These are phyloP conservation scores for Calonectria hongkongensis DNA, from an alignment of 2,329 filamentous ascomycete species.

Conservation along the genomic window DNA sequence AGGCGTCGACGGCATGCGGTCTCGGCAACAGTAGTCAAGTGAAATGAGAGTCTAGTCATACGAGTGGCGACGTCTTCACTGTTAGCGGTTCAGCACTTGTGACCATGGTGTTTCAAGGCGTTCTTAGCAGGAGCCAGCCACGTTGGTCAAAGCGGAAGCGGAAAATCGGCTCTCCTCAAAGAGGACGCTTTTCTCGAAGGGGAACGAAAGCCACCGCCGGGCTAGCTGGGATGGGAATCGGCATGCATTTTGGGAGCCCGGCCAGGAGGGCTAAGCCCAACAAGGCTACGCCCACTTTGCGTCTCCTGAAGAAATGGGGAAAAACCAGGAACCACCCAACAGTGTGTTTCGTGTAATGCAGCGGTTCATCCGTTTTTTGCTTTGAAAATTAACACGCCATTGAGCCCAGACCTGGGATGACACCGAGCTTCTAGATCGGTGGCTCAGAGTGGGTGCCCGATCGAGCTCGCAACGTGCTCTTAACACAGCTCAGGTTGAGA, in stretches of 20 bases:
- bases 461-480: not conserved
- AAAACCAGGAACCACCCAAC: not conserved
- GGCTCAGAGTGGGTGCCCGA: not conserved
- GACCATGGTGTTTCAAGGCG: constrained; percentile 13
- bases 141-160: constrained; percentile 13
- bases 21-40: not conserved
- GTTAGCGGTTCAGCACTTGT: constrained; percentile 2
- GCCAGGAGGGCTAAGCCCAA: not conserved
- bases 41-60: not conserved
- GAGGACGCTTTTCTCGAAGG: not conserved
- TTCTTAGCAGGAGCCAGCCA: constrained; percentile 9
- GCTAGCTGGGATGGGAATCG: not conserved
- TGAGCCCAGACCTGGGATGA: not conserved
- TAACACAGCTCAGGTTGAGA: not conserved
- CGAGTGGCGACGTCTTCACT: not conserved
- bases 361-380: not conserved
- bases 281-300: not conserved
- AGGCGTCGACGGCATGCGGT: not conserved
- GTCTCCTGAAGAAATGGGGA: constrained; percentile 17
- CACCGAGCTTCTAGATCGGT: not conserved
- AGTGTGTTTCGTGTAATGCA: not conserved
- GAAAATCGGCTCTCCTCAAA: not conserved
- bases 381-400: not conserved
- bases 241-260: not conserved
- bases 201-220: not conserved